phyloP scores from a whole-genome alignment of 306 rosid species.

The Trichosanthes truncata region DNA sequence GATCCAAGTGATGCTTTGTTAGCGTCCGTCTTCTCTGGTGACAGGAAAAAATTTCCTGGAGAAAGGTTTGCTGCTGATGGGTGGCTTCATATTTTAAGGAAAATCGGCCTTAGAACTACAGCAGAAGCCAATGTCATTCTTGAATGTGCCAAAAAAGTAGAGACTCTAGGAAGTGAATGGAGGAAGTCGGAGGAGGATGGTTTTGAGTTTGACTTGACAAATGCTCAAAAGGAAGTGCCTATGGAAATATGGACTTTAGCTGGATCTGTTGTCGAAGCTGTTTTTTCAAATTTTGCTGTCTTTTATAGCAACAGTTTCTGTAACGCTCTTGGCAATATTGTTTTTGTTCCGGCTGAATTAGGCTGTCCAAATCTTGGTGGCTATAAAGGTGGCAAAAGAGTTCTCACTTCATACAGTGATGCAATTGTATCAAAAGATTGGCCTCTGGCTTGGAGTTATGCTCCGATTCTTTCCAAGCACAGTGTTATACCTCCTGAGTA shows the following conservation, averaged over 20 bases:
- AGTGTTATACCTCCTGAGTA: slow-evolving; percentile 72
- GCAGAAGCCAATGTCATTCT: slow-evolving; percentile 70
- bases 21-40: slow-evolving; percentile 83
- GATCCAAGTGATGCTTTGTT: slow-evolving; percentile 84
- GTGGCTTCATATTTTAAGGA: slow-evolving; percentile 89
- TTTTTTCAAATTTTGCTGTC: slow-evolving; percentile 80
- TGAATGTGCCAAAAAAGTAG: slow-evolving; percentile 91
- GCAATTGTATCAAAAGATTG: slow-evolving; percentile 82
- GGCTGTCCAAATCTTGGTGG: slow-evolving; percentile 71
- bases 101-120: slow-evolving; percentile 73
- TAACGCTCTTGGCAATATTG: slow-evolving; percentile 70
- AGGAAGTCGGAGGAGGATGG: slow-evolving; percentile 64
- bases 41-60: slow-evolving; percentile 84
- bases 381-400: slow-evolving; percentile 67
- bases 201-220: slow-evolving; percentile 45
- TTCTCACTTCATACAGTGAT: slow-evolving; percentile 71
- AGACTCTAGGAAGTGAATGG: slow-evolving; percentile 77
- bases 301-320: slow-evolving; percentile 80
- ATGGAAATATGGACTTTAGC: slow-evolving; percentile 79
- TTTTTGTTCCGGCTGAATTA: slow-evolving; percentile 78
- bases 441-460: slow-evolving; percentile 94
- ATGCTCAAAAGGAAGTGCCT: slow-evolving; percentile 52
- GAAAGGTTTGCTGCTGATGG: slow-evolving; percentile 81
- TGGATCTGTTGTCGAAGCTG: slow-evolving; percentile 74
- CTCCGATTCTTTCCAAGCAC: slow-evolving; percentile 75